A percentile compares a stretch with the other conserved stretches of the same genome.
phyloP scores from a whole-genome alignment of 2,329 filamentous ascomycete species.

The Pseudogymnoascus sp. region DNA sequence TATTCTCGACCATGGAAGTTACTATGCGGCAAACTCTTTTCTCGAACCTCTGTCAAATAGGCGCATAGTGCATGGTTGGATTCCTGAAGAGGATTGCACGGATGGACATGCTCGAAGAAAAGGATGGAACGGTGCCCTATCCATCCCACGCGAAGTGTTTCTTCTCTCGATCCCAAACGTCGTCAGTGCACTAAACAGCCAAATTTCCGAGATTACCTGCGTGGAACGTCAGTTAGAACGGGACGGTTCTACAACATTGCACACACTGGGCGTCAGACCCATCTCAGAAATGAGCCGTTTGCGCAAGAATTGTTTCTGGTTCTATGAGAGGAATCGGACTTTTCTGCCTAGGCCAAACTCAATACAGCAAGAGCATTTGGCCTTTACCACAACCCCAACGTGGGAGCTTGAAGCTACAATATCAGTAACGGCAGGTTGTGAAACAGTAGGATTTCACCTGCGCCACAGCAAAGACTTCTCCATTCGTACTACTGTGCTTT shows the following conservation, averaged over 20 bases:
- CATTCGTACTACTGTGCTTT: not conserved
- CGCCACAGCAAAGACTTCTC: not conserved
- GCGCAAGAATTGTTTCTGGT: not conserved
- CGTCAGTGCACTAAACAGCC: not conserved
- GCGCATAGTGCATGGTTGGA: conserved; percentile 14
- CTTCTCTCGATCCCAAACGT: not conserved
- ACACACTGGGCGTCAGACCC: conserved; percentile 16
- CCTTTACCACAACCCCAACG: not conserved
- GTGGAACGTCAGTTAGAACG: not conserved
- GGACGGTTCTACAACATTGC: not conserved
- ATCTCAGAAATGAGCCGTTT: conserved; percentile 15
- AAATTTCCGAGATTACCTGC: not conserved
- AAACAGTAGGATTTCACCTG: not conserved
- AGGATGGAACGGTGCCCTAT: conserved; percentile 11
- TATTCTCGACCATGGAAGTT: conserved; percentile 16
- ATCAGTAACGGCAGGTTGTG: not conserved
- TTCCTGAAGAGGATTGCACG: conserved; percentile 13
- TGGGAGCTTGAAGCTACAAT: not conserved
- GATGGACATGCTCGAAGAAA: not conserved
- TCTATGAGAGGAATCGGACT: not conserved
- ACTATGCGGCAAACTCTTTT: conserved; percentile 15
- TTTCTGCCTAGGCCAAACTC: not conserved
- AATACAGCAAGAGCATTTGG: not conserved
- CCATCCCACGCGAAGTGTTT: conserved; percentile 6
- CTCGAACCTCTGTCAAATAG: not conserved